Evolutionary conservation across 768 basidiomycete genomes (phyloP).

Genomic region (Cystofilobasidium ferigula): DNA sequence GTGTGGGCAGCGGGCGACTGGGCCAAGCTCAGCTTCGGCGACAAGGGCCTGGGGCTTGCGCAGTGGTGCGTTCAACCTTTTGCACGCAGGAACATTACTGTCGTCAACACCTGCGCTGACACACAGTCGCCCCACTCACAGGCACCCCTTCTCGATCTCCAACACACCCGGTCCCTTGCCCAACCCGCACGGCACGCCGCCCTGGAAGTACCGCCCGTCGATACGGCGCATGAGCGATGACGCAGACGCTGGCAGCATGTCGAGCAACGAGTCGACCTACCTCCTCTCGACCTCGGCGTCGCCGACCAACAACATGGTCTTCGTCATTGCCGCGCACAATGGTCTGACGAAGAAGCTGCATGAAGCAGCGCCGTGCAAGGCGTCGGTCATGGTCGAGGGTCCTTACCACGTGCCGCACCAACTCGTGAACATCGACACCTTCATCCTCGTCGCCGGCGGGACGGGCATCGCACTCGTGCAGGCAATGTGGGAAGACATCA

Average conservation of each 20-base stretch:
- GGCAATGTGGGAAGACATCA: constrained; percentile 5
- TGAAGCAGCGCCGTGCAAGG: neutral
- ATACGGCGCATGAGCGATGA: neutral
- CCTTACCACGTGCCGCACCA: constrained; percentile 2
- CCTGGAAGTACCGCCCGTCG: neutral
- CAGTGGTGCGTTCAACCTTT: constrained; percentile 23
- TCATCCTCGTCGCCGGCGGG: constrained; percentile 16
- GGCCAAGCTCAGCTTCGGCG: constrained; percentile 14
- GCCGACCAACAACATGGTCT: constrained; percentile 10
- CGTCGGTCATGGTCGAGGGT: constrained; percentile 13
- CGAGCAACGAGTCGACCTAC: constrained; percentile 2
- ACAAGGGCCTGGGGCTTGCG: neutral
- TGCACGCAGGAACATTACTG: neutral
- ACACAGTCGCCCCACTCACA: neutral
- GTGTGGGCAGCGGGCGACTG: constrained; percentile 18
- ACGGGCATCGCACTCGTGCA: constrained; percentile 7
- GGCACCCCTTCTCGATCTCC: constrained; percentile 14
- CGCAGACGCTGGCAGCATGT: neutral
- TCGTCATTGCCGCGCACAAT: constrained; percentile 10
- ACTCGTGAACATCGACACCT: constrained; percentile 9
- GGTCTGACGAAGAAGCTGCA: constrained; percentile 11
- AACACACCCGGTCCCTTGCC: neutral
- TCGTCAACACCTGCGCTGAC: neutral
- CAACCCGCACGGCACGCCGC: constrained; percentile 1
- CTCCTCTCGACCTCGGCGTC: neutral